These are phyloP conservation scores for Cryptococcus jaspeensis DNA, from an alignment of 1,284 basidiomycete species.

Conservation along the genomic window DNA sequence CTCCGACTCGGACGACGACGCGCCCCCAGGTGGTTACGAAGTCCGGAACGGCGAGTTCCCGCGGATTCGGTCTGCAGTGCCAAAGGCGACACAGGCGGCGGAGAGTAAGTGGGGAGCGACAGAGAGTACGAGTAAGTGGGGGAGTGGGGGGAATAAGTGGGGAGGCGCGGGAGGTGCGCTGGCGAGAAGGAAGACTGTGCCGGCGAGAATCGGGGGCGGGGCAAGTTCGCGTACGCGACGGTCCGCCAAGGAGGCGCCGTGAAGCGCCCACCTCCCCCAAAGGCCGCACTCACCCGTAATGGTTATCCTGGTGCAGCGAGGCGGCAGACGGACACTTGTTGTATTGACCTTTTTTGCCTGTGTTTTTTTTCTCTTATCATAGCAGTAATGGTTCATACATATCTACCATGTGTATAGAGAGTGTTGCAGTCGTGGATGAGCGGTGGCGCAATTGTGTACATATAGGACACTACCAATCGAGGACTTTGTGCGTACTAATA, in stretches of 20 bases:
- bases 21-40: slow-evolving; percentile 43
- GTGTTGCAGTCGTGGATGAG: too few species aligned
- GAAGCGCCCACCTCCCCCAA: not conserved
- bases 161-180: not conserved
- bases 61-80: not conserved
- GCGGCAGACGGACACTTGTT: not conserved
- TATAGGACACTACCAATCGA: too few species aligned
- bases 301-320: too few species aligned
- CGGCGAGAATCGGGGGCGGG: slow-evolving; percentile 6
- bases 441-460: too few species aligned
- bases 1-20: slow-evolving; percentile 52
- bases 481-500: too few species aligned
- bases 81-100: slow-evolving; percentile 8
- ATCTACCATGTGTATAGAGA: not conserved
- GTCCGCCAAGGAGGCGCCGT: slow-evolving; percentile 13
- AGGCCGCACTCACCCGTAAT: too few species aligned
- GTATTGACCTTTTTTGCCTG: not conserved
- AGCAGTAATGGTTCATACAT: not conserved
- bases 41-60: slow-evolving; percentile 21
- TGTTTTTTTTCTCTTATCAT: not conserved
- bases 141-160: not conserved
- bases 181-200: slow-evolving; percentile 9
- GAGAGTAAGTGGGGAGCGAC: not conserved
- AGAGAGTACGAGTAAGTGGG: not conserved
- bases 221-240: not conserved